Evolutionary conservation across 176 grass and related monocot species (phyloP).

Genomic region (Phoenix dactylifera): DNA sequence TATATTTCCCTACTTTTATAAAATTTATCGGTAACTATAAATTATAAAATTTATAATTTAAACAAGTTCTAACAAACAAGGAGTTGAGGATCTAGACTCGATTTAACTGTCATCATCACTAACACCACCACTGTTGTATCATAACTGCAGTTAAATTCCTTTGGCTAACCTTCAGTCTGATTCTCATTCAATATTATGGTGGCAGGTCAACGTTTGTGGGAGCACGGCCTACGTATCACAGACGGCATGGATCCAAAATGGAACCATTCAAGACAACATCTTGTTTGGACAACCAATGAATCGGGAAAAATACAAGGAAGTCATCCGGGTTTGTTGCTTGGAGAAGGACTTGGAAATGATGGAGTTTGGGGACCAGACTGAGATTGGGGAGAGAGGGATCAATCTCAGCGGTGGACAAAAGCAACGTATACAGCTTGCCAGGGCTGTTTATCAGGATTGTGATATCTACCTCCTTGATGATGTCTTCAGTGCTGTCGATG

Average conservation of each 20-base stretch:
- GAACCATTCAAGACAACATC: slow-evolving; percentile 95
- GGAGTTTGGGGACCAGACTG: slow-evolving; percentile 98
- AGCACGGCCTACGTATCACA: slow-evolving; percentile 85
- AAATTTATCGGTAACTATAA: no score
- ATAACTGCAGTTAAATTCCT: no score
- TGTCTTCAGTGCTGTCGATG: slow-evolving; percentile 91
- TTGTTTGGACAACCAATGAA: slow-evolving; percentile 81
- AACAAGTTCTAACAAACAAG: no score
- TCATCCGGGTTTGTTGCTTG: slow-evolving; percentile 76
- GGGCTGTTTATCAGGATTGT: slow-evolving; percentile 84
- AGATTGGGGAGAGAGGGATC: slow-evolving; percentile 96
- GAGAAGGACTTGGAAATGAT: slow-evolving; percentile 99
- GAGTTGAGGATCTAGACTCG: no score
- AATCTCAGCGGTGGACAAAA: slow-evolving; percentile 98
- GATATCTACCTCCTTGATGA: slow-evolving; percentile 94
- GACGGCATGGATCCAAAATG: slow-evolving; percentile 95
- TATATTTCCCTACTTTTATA: no score
- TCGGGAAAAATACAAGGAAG: slow-evolving; percentile 57
- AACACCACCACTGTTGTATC: no score
- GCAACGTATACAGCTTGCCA: slow-evolving; percentile 91
- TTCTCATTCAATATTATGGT: background rate
- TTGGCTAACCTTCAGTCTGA: no score
- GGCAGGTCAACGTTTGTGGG: slow-evolving; percentile 80
- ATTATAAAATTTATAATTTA: no score
- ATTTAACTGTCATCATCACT: no score